A percentile compares a stretch with the other conserved stretches of the same genome.
Conservation (phyloP, 2,329 filamentous ascomycete species). For the Sarocladium oryzae region DNA sequence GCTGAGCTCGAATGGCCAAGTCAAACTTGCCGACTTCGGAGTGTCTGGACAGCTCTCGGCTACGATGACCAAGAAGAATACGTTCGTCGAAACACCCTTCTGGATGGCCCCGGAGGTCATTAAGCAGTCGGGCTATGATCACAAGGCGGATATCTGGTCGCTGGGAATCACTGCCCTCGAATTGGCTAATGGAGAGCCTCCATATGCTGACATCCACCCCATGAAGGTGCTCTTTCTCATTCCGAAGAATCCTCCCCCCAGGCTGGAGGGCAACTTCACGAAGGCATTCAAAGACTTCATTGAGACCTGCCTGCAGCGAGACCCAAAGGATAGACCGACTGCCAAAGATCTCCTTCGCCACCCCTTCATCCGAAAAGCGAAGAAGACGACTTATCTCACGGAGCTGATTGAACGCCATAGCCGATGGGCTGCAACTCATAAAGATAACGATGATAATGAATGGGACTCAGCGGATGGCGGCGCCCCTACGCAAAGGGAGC, state of each 20-base stretch:
- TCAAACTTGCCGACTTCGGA: conserved; percentile 95
- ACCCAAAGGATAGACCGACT: conserved; percentile 81
- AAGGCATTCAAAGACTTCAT: conserved; percentile 81
- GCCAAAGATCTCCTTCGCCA: conserved; percentile 84
- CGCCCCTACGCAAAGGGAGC: conserved; percentile 46
- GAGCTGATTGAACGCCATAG: conserved; percentile 89
- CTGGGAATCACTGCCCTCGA: conserved; percentile 91
- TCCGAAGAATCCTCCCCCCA: conserved; percentile 84
- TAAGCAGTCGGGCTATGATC: conserved; percentile 95
- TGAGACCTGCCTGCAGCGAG: conserved; percentile 76
- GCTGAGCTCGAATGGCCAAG: conserved; percentile 82
- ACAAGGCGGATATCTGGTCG: conserved; percentile 98
- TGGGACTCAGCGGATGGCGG: conserved; percentile 49
- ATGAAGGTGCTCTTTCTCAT: conserved; percentile 98
- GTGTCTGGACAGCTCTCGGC: conserved; percentile 94
- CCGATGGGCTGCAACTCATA: conserved; percentile 78
- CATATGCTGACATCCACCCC: conserved; percentile 92
- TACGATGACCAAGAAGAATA: conserved; percentile 99
- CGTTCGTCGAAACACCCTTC: conserved; percentile 95
- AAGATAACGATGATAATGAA: conserved; percentile 46
- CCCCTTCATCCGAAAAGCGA: conserved; percentile 83
- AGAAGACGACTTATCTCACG: conserved; percentile 93
- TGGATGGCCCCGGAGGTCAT: conserved; percentile 99
- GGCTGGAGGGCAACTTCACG: conserved; percentile 73
- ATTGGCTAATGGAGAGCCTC: conserved; percentile 84